Evolutionary conservation across 306 rosid species (phyloP), one percentile per base, ranked within the genome.

Genomic region (Pueraria montana): DNA sequence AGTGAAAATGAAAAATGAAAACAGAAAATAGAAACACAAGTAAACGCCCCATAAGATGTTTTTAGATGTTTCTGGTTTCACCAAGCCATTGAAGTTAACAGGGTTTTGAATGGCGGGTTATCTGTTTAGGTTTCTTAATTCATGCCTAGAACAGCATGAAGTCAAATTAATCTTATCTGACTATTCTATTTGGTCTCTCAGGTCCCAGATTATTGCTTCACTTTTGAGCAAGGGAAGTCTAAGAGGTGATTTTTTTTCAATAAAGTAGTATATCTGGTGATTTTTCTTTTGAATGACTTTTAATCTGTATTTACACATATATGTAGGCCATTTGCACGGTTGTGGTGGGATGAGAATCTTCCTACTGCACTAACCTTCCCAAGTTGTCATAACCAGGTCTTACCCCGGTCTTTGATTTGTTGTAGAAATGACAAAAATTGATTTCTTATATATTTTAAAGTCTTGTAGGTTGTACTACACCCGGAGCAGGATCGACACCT

Each of bases 341-440:
- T 96, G 80, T 96, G 99, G 99, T 96, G 99, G 98, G 99, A 96
- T 73, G 99, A 93, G 86, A 93, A 94, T 3, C 88, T 96, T 80
- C 87, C 99, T 58, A 96, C 98, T 61, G 99, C 95, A 11, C 50
- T 96, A 79, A 96, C 99, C 17, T 17, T 30, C 84, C 96, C 98
- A 46, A 79, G 75, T 79, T 90, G 90, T 86, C 97, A 90, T 84
- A 86, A 73, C 83, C 91, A 86, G 98, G 97, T 96, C 62, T 81
- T 53, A 18, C 74, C 53, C 36, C 77, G 43, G 49, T 82, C 89
- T 80, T n/a, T 52, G 75, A 59, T 82, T 76, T 76, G 53, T 67
- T 56, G 13, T 13, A 59, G 11, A 72, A 79, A 46, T 81, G 46
- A 70, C 68, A 48, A 73, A 20, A 68, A 27, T 68, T 59, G 72